These are phyloP conservation scores for Logfia minima DNA, from an alignment of 129 eudicot genomes.

Conservation along the genomic window DNA sequence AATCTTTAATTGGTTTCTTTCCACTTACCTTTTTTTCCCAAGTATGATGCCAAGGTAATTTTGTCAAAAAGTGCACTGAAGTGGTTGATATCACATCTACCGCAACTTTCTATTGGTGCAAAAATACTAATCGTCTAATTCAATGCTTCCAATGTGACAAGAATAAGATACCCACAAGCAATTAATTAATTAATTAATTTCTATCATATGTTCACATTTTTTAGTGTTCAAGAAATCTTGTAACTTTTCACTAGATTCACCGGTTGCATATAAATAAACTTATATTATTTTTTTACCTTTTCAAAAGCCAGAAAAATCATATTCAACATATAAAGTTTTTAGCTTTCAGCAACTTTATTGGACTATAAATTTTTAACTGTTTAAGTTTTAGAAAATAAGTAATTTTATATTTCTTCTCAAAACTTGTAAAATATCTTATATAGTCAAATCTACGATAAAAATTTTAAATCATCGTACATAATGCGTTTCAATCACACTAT, in stretches of 20 bases:
- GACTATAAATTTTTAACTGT: too few species aligned
- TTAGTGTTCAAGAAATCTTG: not conserved
- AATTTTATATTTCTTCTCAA: too few species aligned
- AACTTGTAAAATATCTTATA: too few species aligned
- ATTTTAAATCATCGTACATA: too few species aligned
- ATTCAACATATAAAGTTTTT: too few species aligned
- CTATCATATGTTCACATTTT: not conserved
- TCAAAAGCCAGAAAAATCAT: not conserved
- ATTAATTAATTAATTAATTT: too few species aligned
- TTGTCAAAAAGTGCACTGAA: not conserved
- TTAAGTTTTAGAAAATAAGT: too few species aligned
- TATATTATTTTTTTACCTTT: too few species aligned
- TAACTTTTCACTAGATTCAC: not conserved
- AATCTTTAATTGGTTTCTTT: too few species aligned
- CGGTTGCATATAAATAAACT: not conserved
- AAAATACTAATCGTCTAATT: not conserved
- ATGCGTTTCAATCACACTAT: too few species aligned
- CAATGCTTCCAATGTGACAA: not conserved
- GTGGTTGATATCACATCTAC: not conserved
- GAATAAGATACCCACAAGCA: not conserved
- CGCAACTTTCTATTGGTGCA: not conserved
- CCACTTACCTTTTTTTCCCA: not conserved
- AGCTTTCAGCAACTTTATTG: too few species aligned
- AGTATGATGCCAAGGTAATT: not conserved
- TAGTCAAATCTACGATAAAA: too few species aligned